These are phyloP conservation scores for Intubia oerlemansii DNA, from an alignment of 2,329 filamentous ascomycete genomes.

Conservation along the genomic window DNA sequence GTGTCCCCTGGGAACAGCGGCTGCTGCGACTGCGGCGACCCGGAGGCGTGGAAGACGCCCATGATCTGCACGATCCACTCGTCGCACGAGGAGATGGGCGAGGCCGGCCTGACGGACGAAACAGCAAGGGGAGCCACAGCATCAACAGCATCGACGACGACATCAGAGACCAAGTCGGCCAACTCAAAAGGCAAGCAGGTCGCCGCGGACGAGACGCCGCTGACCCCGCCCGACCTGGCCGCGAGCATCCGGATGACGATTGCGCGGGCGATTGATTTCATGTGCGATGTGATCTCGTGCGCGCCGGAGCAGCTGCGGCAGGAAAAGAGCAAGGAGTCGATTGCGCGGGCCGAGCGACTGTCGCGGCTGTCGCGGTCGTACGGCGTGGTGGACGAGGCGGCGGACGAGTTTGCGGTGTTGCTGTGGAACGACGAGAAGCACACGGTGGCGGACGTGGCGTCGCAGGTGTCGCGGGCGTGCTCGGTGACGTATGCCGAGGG, in stretches of 20 bases:
- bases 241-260: conserved; percentile 71
- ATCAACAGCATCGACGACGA: neutral
- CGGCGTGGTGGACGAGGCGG: conserved; percentile 45
- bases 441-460: conserved; percentile 72
- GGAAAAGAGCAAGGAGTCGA: conserved; percentile 62
- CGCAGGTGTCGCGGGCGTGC: conserved; percentile 82
- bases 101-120: conserved; percentile 18
- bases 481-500: conserved; percentile 49
- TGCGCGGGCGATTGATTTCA: conserved; percentile 69
- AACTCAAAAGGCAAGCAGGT: conserved; percentile 43
- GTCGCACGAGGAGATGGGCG: neutral
- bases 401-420: conserved; percentile 61
- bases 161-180: no score
- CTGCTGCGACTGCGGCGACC: conserved; percentile 86
- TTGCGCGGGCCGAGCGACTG: conserved; percentile 57
- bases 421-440: conserved; percentile 99
- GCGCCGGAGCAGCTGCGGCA: conserved; percentile 86
- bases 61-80: conserved; percentile 90
- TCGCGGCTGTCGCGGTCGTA: conserved; percentile 61
- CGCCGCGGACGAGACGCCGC: conserved; percentile 22
- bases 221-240: conserved; percentile 57
- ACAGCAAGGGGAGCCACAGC: no score
- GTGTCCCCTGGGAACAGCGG: conserved; percentile 10
- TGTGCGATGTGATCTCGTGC: conserved; percentile 95
- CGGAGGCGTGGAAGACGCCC: conserved; percentile 78